phyloP scores from a whole-genome alignment of 2,329 filamentous ascomycete genomes.

The Penicillium frequentans region DNA sequence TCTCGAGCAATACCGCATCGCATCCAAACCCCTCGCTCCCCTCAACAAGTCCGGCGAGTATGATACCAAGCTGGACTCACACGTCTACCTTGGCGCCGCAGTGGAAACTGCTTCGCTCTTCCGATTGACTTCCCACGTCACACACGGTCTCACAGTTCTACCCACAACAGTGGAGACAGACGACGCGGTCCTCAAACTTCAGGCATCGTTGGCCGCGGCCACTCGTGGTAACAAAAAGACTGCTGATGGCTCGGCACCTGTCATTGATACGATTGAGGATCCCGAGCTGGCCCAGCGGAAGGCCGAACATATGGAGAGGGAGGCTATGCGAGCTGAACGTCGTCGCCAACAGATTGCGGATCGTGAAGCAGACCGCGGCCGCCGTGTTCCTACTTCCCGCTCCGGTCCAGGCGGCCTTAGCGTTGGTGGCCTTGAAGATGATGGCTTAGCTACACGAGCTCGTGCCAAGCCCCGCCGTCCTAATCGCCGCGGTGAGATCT shows the following conservation, averaged over 20 bases:
- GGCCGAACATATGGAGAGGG: constrained; percentile 61
- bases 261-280: constrained; percentile 61
- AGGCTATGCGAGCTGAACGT: constrained; percentile 56
- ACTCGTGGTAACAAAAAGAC: constrained; percentile 53
- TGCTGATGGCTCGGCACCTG: constrained; percentile 53
- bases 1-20: constrained; percentile 60
- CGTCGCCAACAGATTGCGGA: constrained; percentile 57
- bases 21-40: constrained; percentile 59
- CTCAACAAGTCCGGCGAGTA: constrained; percentile 54
- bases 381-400: constrained; percentile 46
- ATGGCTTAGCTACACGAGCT: constrained; percentile 45
- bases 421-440: constrained; percentile 59
- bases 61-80: constrained; percentile 58
- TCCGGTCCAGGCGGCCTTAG: constrained; percentile 53
- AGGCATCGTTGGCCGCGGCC: constrained; percentile 60
- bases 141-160: constrained; percentile 58
- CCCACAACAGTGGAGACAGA: constrained; percentile 58
- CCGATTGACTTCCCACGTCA: constrained; percentile 63
- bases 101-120: constrained; percentile 59
- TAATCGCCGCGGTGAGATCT: constrained; percentile 50
- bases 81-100: constrained; percentile 64
- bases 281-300: constrained; percentile 61
- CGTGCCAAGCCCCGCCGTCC: constrained; percentile 39
- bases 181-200: constrained; percentile 61
- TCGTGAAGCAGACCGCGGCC: constrained; percentile 56